Conservation (phyloP, 1,284 basidiomycete species). For the Trichosporon inkin region DNA sequence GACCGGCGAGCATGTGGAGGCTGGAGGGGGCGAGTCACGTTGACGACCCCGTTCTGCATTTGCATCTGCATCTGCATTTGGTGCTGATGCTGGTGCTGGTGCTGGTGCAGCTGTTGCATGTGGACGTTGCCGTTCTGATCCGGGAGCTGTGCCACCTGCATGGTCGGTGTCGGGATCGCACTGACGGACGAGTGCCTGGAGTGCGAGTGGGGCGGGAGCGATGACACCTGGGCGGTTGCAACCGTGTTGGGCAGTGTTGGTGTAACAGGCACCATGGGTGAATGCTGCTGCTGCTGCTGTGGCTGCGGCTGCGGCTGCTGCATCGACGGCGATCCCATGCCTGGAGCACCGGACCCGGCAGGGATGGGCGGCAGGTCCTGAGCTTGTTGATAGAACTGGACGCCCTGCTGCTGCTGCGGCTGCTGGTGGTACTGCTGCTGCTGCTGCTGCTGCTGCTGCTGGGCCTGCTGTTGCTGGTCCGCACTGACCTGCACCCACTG, state of each 20-base stretch:
- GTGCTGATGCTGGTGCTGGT: not conserved
- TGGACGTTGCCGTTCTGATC: not conserved
- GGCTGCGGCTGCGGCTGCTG: not conserved
- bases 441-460: constrained; percentile 13
- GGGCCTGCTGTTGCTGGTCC: constrained; percentile 2
- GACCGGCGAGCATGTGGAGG: constrained; percentile 19
- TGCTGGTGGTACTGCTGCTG: constrained; percentile 9
- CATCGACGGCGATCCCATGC: not conserved
- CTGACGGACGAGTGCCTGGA: constrained; percentile 9
- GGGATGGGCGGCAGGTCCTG: constrained; percentile 4
- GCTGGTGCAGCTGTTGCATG: constrained; percentile 1
- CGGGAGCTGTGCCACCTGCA: constrained; percentile 4
- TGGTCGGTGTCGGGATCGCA: constrained; percentile 2
- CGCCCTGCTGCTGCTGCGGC: constrained; percentile 8
- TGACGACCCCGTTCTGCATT: constrained; percentile 6
- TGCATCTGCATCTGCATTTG: not conserved
- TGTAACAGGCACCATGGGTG: constrained; percentile 2
- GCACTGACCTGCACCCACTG: constrained; percentile 5
- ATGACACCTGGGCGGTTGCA: not conserved
- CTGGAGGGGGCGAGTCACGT: constrained; percentile 19
- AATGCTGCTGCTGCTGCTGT: not conserved
- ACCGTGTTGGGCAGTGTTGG: constrained; percentile 3
- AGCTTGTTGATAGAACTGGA: constrained; percentile 6
- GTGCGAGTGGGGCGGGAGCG: not conserved
- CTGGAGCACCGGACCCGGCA: not conserved